Evolutionary conservation across 2,329 filamentous ascomycete species (phyloP), one percentile per base, ranked within the genome.

Genomic region (Metarhizium brunneum): DNA sequence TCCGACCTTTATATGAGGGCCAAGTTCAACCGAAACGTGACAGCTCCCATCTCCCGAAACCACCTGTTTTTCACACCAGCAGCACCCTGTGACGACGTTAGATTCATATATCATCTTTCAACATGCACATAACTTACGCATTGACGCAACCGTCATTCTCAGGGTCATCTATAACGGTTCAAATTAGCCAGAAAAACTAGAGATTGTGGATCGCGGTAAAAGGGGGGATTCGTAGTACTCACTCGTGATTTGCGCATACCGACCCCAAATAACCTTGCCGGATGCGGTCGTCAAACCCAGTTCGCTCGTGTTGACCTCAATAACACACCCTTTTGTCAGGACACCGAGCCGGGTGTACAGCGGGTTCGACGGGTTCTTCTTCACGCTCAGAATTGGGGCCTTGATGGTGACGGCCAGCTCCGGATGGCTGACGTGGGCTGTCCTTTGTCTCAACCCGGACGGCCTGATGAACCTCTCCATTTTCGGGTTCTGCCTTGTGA

Each of bases 241-340:
- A 35, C 32, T 80, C 8, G 69, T 73, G 36, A 72, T 63, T 58
- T 69, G 63, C 32, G 88, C 88, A 74, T 86, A 94, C 62, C 89
- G 80, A 63, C 90, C 91, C 92, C 92, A 96, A 6, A 92, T 90
- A 7, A 96, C 90, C 75, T 96, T 96, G 60, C 94, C 94, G 59
- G 85, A 85, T 2, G 92, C 87, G 2, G 94, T 97, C 16, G 95
- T 90, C 58, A 97, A 77, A 60, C 94, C 94, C 60, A 97, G 73
- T 70, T 99, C 94, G 55, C 83, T 88, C 36, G 96, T 91, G 68
- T 99, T 96, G 65, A 97, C 91, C 73, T 97, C 92, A 66, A 92
- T 84, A 51, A 78, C 70, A 0, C 75, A 92, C 60, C 90, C 90
- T 73, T 91, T 91, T 51, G 88, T 92, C 65, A 96, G 71, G 3